These are phyloP conservation scores for Serendipita vermifera DNA, from an alignment of 768 basidiomycete species.

Conservation along the genomic window DNA sequence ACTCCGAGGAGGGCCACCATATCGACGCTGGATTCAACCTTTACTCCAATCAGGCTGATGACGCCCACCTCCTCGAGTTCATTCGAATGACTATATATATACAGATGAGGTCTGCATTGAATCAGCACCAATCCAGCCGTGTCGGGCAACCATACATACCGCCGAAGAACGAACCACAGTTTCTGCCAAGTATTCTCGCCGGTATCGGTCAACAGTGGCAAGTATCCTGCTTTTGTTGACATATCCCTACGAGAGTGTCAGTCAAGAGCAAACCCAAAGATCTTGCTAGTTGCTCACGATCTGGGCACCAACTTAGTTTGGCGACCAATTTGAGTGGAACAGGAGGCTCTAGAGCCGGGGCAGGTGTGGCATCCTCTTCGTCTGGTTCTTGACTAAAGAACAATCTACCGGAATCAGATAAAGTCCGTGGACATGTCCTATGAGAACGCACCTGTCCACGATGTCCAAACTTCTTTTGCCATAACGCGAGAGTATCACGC, in stretches of 20 bases:
- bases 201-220: constrained; percentile 71
- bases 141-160: constrained; percentile 32
- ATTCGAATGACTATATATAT: constrained; percentile 71
- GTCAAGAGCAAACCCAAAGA: constrained; percentile 7
- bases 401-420: constrained; percentile 15
- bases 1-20: constrained; percentile 83
- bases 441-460: constrained; percentile 47
- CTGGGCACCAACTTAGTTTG: constrained; percentile 59
- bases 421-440: not conserved
- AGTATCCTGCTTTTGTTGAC: constrained; percentile 71
- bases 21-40: constrained; percentile 72
- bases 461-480: constrained; percentile 75
- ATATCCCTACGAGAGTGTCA: constrained; percentile 43
- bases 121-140: not conserved
- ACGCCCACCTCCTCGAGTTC: constrained; percentile 75
- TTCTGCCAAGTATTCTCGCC: constrained; percentile 68
- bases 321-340: constrained; percentile 57
- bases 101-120: constrained; percentile 71
- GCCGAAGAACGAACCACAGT: constrained; percentile 75
- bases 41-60: constrained; percentile 72
- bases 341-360: constrained; percentile 27
- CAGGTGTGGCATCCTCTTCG: constrained; percentile 38
- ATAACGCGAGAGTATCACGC: constrained; percentile 54
- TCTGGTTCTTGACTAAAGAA: constrained; percentile 58
- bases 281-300: constrained; percentile 43